Conservation (phyloP, 768 basidiomycete species). For the Amylocystis lapponica region DNA sequence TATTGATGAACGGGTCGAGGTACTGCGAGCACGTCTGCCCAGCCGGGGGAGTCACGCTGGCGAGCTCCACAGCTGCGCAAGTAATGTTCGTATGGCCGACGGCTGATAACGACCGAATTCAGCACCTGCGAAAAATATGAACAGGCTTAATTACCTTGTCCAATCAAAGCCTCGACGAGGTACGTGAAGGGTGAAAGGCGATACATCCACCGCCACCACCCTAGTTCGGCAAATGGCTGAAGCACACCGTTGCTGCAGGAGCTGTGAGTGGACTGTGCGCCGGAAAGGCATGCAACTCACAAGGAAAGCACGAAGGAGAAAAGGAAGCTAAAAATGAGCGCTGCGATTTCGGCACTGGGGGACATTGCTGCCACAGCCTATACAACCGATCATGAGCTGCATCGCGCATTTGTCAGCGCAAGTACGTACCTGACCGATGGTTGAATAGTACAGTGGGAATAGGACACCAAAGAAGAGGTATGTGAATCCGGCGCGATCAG, state of each 20-base stretch:
- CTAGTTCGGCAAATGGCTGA: constrained; percentile 38
- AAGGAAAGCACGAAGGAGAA: constrained; percentile 40
- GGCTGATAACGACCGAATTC: constrained; percentile 26
- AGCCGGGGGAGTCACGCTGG: constrained; percentile 41
- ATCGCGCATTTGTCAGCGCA: no score
- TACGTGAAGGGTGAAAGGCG: constrained; percentile 30
- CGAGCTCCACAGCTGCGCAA: constrained; percentile 57
- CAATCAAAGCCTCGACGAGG: constrained; percentile 33
- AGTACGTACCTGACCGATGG: constrained; percentile 28
- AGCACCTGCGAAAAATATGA: not conserved
- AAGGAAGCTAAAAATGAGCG: constrained; percentile 31
- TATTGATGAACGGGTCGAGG: constrained; percentile 34
- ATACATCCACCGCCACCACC: constrained; percentile 44
- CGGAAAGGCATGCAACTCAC: constrained; percentile 19
- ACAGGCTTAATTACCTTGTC: constrained; percentile 36
- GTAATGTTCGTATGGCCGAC: constrained; percentile 42
- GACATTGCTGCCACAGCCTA: constrained; percentile 38
- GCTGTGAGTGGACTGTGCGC: not conserved
- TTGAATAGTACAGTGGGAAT: constrained; percentile 40
- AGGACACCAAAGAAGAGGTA: constrained; percentile 32
- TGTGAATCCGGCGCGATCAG: constrained; percentile 33
- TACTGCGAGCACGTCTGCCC: constrained; percentile 45
- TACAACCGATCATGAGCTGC: no score
- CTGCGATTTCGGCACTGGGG: constrained; percentile 36
- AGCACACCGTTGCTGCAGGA: constrained; percentile 39